These are phyloP conservation scores for Huntiella omanensis DNA, from an alignment of 2,329 filamentous ascomycete genomes.

Conservation along the genomic window DNA sequence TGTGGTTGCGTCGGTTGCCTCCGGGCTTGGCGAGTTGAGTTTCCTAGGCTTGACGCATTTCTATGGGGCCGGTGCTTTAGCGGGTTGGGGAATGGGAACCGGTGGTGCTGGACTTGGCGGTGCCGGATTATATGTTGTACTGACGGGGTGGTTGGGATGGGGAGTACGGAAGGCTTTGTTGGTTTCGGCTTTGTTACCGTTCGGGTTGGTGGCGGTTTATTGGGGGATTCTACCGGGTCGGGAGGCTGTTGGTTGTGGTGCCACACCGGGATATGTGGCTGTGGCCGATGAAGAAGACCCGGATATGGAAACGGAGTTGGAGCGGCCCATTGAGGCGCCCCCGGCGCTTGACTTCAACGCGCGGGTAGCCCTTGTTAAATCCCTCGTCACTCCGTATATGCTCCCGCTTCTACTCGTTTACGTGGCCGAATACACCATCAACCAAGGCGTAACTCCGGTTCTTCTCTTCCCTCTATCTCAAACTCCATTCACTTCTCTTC, in stretches of 20 bases:
- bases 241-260: slow-evolving; percentile 31
- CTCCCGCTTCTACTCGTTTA: slow-evolving; percentile 82
- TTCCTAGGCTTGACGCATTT: slow-evolving; percentile 85
- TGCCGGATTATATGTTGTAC: slow-evolving; percentile 68
- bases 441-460: slow-evolving; percentile 81
- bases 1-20: slow-evolving; percentile 65
- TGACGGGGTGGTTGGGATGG: slow-evolving; percentile 64
- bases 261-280: slow-evolving; percentile 30
- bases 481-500: slow-evolving; percentile 63
- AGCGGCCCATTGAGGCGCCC: background rate
- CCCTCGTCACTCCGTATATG: slow-evolving; percentile 68
- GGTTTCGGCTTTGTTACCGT: slow-evolving; percentile 59
- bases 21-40: slow-evolving; percentile 73
- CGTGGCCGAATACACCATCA: slow-evolving; percentile 86
- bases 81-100: slow-evolving; percentile 83
- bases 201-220: slow-evolving; percentile 71
- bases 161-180: slow-evolving; percentile 57
- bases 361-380: slow-evolving; percentile 23
- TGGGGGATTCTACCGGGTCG: slow-evolving; percentile 55
- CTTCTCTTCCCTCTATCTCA: slow-evolving; percentile 63
- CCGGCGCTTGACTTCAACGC: slow-evolving; percentile 35
- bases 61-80: slow-evolving; percentile 73
- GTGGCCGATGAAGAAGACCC: slow-evolving; percentile 20
- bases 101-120: slow-evolving; percentile 77
- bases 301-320: slow-evolving; percentile 7